Conservation (phyloP, 2,329 filamentous ascomycete genomes). For the Exophiala sp. region DNA sequence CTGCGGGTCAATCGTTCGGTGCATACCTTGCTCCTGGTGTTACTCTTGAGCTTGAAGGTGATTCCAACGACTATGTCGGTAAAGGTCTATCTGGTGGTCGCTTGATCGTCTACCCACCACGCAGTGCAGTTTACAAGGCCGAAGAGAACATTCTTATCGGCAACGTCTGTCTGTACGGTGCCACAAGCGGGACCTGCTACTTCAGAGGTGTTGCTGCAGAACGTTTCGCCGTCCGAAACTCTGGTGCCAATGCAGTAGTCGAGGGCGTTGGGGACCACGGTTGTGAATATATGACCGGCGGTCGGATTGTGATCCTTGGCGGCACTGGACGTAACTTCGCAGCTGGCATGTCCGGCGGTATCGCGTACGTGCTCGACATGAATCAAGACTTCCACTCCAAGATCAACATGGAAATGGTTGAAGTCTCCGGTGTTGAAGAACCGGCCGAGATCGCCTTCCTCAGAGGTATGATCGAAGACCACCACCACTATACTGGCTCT, state of each 20-base stretch:
- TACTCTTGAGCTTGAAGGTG: conserved; percentile 90
- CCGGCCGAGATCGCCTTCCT: conserved; percentile 85
- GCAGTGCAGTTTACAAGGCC: conserved; percentile 86
- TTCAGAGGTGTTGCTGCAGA: conserved; percentile 96
- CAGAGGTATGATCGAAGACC: conserved; percentile 88
- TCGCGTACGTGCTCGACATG: conserved; percentile 89
- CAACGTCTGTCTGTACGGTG: conserved; percentile 93
- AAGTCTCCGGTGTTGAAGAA: conserved; percentile 78
- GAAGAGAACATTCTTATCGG: conserved; percentile 94
- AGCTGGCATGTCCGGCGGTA: conserved; percentile 97
- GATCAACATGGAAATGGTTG: conserved; percentile 97
- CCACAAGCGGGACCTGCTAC: conserved; percentile 85
- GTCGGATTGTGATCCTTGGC: conserved; percentile 81
- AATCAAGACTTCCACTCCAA: conserved; percentile 86
- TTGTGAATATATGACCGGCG: conserved; percentile 99
- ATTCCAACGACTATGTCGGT: conserved; percentile 94
- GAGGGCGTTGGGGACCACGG: conserved; percentile 95
- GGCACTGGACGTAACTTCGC: conserved; percentile 94
- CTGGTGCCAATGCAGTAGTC: conserved; percentile 90
- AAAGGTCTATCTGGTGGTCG: conserved; percentile 93
- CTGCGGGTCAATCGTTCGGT: conserved; percentile 93
- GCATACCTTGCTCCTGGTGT: conserved; percentile 90
- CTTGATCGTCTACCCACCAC: conserved; percentile 87
- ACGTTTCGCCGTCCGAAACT: conserved; percentile 95
- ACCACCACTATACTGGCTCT: conserved; percentile 96